A percentile compares a stretch with the other conserved stretches of the same genome.
phyloP scores from a whole-genome alignment of 1,284 basidiomycete genomes.

The Ceratobasidium sp. region DNA sequence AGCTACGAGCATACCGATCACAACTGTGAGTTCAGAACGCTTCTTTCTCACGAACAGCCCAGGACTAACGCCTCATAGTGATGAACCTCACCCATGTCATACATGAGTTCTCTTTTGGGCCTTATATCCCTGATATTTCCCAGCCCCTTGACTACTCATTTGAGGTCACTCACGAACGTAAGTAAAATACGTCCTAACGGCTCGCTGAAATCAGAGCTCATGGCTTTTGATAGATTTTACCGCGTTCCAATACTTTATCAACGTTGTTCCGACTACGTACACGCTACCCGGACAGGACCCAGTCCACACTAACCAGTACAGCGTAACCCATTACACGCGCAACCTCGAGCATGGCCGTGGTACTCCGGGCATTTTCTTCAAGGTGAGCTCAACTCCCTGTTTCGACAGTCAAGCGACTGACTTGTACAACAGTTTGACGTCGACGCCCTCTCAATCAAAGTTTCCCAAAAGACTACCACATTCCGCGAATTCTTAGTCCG shows the following conservation, averaged over 20 bases:
- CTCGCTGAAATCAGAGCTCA: not conserved
- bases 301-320: slow-evolving; percentile 90
- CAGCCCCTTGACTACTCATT: slow-evolving; percentile 94
- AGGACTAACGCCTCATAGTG: slow-evolving; percentile 56
- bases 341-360: slow-evolving; percentile 77
- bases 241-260: slow-evolving; percentile 95
- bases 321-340: slow-evolving; percentile 91
- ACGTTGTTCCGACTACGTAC: slow-evolving; percentile 94
- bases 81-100: slow-evolving; percentile 98
- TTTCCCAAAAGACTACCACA: slow-evolving; percentile 85
- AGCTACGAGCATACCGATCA: slow-evolving; percentile 90
- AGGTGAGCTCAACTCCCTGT: slow-evolving; percentile 48
- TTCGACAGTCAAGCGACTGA: not conserved
- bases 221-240: slow-evolving; percentile 65
- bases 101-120: slow-evolving; percentile 95
- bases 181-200: slow-evolving; percentile 50
- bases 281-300: slow-evolving; percentile 69
- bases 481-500: slow-evolving; percentile 85
- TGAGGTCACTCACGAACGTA: slow-evolving; percentile 81
- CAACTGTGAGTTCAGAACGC: slow-evolving; percentile 57
- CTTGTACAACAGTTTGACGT: slow-evolving; percentile 69
- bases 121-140: slow-evolving; percentile 93
- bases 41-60: not conserved
- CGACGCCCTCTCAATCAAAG: slow-evolving; percentile 85
- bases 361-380: slow-evolving; percentile 95